phyloP scores from a whole-genome alignment of 306 rosid genomes.

The Malus asiatica region DNA sequence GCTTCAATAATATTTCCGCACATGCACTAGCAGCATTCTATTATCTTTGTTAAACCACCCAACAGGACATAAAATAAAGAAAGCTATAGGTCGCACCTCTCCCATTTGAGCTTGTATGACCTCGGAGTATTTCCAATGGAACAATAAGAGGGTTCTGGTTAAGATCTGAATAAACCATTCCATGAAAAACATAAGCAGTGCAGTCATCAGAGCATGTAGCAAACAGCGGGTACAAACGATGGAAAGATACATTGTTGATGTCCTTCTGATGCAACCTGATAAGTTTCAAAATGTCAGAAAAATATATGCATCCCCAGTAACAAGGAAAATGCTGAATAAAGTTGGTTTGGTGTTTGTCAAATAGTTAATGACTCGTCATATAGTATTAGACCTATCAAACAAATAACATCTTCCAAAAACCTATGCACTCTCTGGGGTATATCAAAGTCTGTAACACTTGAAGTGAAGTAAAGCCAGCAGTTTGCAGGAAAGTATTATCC shows the following conservation, averaged over 20 bases:
- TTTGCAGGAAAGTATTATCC: too few species aligned
- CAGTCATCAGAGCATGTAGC: conserved; percentile 92
- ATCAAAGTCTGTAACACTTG: not conserved
- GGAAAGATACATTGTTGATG: conserved; percentile 66
- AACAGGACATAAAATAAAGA: not conserved
- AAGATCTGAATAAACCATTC: conserved; percentile 90
- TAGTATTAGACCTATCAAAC: not conserved
- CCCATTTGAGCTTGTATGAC: conserved; percentile 64
- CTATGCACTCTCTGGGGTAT: not conserved
- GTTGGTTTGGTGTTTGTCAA: not conserved
- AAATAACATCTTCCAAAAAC: not conserved
- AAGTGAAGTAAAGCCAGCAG: not conserved
- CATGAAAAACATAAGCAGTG: conserved; percentile 83
- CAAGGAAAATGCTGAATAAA: not conserved
- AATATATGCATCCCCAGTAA: not conserved
- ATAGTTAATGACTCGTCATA: not conserved
- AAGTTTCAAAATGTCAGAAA: conserved; percentile 9
- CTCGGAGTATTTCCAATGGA: conserved; percentile 77
- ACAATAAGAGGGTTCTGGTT: conserved; percentile 87
- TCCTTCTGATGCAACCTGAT: conserved; percentile 91
- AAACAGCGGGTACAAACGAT: conserved; percentile 71
- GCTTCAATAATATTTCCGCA: not conserved
- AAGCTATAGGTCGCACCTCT: conserved; percentile 54
- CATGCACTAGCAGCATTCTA: not conserved
- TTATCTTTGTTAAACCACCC: not conserved